phyloP scores from a whole-genome alignment of 805 yeast genomes.

The Dipodascopsis uninucleata region DNA sequence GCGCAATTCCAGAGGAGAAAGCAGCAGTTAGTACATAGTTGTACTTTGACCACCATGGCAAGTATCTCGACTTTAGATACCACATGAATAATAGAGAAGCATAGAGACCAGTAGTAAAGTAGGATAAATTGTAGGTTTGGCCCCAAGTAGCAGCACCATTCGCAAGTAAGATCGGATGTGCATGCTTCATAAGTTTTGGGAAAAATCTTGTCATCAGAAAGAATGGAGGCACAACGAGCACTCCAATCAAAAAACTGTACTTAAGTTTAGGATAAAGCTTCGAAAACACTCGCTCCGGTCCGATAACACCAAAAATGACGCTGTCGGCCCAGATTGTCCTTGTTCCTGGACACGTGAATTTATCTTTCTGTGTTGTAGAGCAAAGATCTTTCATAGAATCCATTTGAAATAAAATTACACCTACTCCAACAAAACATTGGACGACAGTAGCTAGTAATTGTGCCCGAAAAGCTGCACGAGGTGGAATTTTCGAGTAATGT shows the following conservation, averaged over 20 bases:
- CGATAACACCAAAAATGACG: slow-evolving; percentile 46
- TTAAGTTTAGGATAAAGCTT: slow-evolving; percentile 58
- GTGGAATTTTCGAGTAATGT: slow-evolving; percentile 52
- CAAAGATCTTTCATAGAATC: slow-evolving; percentile 17
- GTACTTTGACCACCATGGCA: slow-evolving; percentile 72
- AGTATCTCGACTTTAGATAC: slow-evolving; percentile 50
- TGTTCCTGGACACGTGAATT: slow-evolving; percentile 24
- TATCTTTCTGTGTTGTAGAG: slow-evolving; percentile 8
- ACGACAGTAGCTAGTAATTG: slow-evolving; percentile 51
- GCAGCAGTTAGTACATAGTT: slow-evolving; percentile 64
- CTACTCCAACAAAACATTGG: slow-evolving; percentile 51
- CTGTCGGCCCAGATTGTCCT: slow-evolving; percentile 18
- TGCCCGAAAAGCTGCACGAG: slow-evolving; percentile 47
- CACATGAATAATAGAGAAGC: slow-evolving; percentile 44
- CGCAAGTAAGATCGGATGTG: slow-evolving; percentile 10
- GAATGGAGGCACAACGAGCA: slow-evolving; percentile 28
- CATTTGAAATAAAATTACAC: slow-evolving; percentile 46
- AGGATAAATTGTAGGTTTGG: slow-evolving; percentile 8
- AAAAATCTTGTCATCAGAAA: slow-evolving; percentile 19
- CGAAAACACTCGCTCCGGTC: slow-evolving; percentile 21
- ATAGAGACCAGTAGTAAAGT: slow-evolving; percentile 9
- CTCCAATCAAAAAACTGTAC: slow-evolving; percentile 63
- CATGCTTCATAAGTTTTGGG: slow-evolving; percentile 10
- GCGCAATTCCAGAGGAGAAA: slow-evolving; percentile 61
- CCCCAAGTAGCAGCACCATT: slow-evolving; percentile 11